A percentile compares a stretch with the other conserved stretches of the same genome.
phyloP scores from a whole-genome alignment of 345 rosid species.

The Hypericum androsaemum region DNA sequence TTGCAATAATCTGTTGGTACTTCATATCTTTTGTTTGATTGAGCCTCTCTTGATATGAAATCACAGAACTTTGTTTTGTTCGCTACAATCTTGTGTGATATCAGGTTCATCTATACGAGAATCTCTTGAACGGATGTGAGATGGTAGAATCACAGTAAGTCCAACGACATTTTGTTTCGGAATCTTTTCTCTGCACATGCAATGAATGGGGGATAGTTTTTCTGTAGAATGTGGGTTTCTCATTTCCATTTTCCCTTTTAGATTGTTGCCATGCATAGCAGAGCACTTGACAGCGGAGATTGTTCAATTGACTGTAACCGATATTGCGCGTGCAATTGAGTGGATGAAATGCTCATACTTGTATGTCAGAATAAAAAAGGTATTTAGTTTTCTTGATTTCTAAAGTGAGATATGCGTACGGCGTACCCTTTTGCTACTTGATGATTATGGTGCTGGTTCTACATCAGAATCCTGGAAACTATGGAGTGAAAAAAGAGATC shows the following conservation, averaged over 20 bases:
- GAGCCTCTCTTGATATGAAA: slow-evolving; percentile 1
- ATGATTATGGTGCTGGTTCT: slow-evolving; percentile 8
- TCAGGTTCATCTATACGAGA: slow-evolving; percentile 90
- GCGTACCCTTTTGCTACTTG: slow-evolving; percentile 8
- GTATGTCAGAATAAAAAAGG: slow-evolving; percentile 91
- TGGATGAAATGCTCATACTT: slow-evolving; percentile 96
- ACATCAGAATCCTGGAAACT: slow-evolving; percentile 78
- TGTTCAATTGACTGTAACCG: slow-evolving; percentile 83
- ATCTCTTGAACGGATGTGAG: slow-evolving; percentile 88
- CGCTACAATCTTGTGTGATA: slow-evolving; percentile 15
- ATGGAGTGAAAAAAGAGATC: slow-evolving; percentile 67
- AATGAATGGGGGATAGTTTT: neutral
- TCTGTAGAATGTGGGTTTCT: neutral
- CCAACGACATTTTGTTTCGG: slow-evolving; percentile 15
- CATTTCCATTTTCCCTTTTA: slow-evolving; percentile 26
- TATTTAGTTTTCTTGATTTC: slow-evolving; percentile 19
- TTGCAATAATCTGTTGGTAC: slow-evolving; percentile 8
- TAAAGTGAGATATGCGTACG: slow-evolving; percentile 1
- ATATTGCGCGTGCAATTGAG: slow-evolving; percentile 78
- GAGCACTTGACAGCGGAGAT: slow-evolving; percentile 98
- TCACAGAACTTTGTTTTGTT: slow-evolving; percentile 10
- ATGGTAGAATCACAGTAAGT: slow-evolving; percentile 95
- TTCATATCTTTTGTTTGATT: slow-evolving; percentile 13
- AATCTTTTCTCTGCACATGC: slow-evolving; percentile 1
- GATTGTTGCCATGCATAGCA: slow-evolving; percentile 77